phyloP scores from a whole-genome alignment of 257 asterid genomes.

The Nicotiana obtusifolia region DNA sequence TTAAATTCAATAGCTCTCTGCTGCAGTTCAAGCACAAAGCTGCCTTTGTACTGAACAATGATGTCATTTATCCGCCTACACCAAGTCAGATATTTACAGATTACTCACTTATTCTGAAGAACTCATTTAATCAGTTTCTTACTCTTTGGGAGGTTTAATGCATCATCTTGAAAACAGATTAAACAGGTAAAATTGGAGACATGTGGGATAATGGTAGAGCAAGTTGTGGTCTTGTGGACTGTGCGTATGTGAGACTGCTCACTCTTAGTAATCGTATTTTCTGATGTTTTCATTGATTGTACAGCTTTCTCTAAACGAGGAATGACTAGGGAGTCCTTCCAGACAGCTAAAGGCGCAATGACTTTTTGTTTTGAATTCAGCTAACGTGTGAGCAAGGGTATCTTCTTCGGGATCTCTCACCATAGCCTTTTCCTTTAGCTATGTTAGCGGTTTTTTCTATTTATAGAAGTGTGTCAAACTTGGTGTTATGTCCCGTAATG shows the following conservation, averaged over 20 bases:
- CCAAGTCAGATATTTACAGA: not conserved
- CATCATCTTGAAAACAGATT: not conserved
- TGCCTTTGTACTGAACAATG: constrained; percentile 68
- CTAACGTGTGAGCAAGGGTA: not conserved
- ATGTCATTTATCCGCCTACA: constrained; percentile 69
- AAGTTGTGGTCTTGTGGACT: not conserved
- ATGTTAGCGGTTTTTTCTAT: not conserved
- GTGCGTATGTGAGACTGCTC: not conserved
- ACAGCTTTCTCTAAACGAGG: not conserved
- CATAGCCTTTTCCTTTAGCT: not conserved
- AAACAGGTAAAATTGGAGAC: not conserved
- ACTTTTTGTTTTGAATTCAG: not conserved
- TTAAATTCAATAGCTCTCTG: constrained; percentile 96
- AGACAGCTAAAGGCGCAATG: not conserved
- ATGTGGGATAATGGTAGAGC: not conserved
- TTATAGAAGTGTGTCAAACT: not conserved
- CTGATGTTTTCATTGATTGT: too few species aligned
- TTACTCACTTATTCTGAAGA: constrained; percentile 7
- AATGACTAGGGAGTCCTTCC: not conserved
- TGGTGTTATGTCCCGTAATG: not conserved
- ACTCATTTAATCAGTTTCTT: not conserved
- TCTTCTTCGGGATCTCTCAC: not conserved
- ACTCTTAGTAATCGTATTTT: too few species aligned
- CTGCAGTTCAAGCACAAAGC: constrained; percentile 91
- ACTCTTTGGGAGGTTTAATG: not conserved